Evolutionary conservation across 495 filamentous ascomycete genomes (phyloP), one percentile per base, ranked within the genome.

Genomic region (Lindgomyces ingoldianus): DNA sequence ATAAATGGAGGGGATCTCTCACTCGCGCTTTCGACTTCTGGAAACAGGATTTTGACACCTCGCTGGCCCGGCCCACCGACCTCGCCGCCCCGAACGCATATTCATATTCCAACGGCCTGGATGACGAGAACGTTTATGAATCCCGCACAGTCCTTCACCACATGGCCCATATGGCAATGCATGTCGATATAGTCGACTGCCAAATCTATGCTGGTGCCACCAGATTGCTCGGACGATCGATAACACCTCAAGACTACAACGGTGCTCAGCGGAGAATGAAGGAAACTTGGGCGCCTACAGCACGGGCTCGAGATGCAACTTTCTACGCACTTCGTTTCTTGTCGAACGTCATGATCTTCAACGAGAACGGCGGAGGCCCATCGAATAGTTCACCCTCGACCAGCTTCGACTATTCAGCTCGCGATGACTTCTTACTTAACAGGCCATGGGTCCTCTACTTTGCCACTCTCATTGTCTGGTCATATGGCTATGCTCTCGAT

Each of bases 401-500:
- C 16, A 22, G 24, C 24, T 68, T 75, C 68, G 64, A 56, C 39
- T 98, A 97, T 74, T 88, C 85, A 12, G 93, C 94, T 0, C 85
- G 90, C 18, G 90, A 97, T 70, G 94, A 98, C 70, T 89, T 89
- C 56, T 81, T 98, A 9, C 81, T 97, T 51, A 96, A 98, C 69
- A 83, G 94, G 26, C 91, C 94, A 1, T 98, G 94, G 94, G 91
- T 98, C n/a, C 80, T 98, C 51, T 98, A 96, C 72, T 95, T 95
- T 60, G 91, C 94, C 1, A 85, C 88, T 1, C 80, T 98, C 44
- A 92, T 96, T 26, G 90, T 97, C 18, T 98, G 93, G 93, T 92
- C 85, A 57, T 98, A 98, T 70, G 94, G 91, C 22, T 98, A 85
- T 73, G 94, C 94, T 10, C 76, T 97, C 56, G 94, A 97, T 70